Evolutionary conservation across 1,284 basidiomycete species (phyloP), one percentile per base, ranked within the genome.

Genomic region (Ceratobasidium sp.): DNA sequence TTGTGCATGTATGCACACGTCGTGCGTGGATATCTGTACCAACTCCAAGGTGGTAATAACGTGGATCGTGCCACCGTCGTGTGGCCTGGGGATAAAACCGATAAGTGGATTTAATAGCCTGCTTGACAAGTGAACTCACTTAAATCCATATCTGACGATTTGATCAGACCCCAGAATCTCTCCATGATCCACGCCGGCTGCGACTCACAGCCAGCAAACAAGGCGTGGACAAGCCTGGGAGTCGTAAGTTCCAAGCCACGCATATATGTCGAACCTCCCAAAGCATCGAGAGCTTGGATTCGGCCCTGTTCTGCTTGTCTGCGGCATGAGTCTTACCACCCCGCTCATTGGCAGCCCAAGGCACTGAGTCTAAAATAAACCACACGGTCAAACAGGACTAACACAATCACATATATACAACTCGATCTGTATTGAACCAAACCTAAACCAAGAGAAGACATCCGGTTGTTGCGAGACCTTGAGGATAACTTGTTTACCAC

Each of bases 161-260:
- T 95, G 78, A 94, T 95, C 62, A 0, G 94, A 95, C 2, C 90
- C 88, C 22, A 99, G 81, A 39, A 98, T 95, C 81, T 98, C 81
- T 98, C 96, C 24, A 99, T 92, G 77, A 98, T 97, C 95, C 96
- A 98, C 0, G 90, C 89, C 0, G 97, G 86, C 81, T 99, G 97
- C 48, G 92, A 90, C 75, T 93, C 90, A 78, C 97, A 90, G 76
- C 90, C 92, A 7, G 94, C 93, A 80, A 98, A 98, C 79, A 96
- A 93, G 78, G 89, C 93, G 75, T 94, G 87, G 76, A 98, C 89
- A 75, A 97, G 86, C 0, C 89, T 88, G 51, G 98, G 83, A 0
- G 93, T 92, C 78, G 96, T 92, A 65, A 95, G 83, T 63, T 94
- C 86, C 75, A 98, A 81, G 1, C 90, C 91, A 77, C 92, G 88